phyloP scores from a whole-genome alignment of 306 rosid genomes.

The Sindora glabra region DNA sequence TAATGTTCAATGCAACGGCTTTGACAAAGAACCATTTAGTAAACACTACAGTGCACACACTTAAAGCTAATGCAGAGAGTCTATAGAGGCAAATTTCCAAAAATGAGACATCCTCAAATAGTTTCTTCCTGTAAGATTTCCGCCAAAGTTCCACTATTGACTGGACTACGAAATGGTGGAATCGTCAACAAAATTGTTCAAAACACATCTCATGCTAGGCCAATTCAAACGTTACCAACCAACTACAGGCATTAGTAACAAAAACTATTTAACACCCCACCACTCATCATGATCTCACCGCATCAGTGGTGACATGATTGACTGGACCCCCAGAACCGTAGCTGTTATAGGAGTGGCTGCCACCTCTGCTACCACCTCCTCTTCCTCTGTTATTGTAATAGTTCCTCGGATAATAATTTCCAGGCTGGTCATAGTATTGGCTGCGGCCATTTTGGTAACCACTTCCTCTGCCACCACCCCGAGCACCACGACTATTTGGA shows the following conservation, averaged over 20 bases:
- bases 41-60: no score
- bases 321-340: constrained; percentile 46
- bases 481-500: constrained; percentile 74
- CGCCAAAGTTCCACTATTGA: no score
- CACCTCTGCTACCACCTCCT: constrained; percentile 68
- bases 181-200: constrained; percentile 37
- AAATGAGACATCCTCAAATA: no score
- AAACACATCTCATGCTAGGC: constrained; percentile 30
- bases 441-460: constrained; percentile 69
- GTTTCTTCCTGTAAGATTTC: constrained; percentile 20
- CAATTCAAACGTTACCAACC: constrained; percentile 34
- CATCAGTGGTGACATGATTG: constrained; percentile 43
- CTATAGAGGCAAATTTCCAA: no score
- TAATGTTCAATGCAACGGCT: no score
- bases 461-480: constrained; percentile 59
- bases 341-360: constrained; percentile 46
- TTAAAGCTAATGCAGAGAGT: no score
- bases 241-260: constrained; percentile 21
- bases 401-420: constrained; percentile 66
- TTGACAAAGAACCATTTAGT: no score
- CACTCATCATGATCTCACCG: constrained; percentile 49
- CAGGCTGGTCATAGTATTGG: constrained; percentile 80
- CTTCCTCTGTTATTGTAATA: constrained; percentile 63
- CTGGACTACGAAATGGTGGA: constrained; percentile 39
- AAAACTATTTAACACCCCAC: constrained; percentile 33